A percentile compares a stretch with the other conserved stretches of the same genome.
phyloP scores from a whole-genome alignment of 805 yeast species.

The Sugiyamaella marilandica region DNA sequence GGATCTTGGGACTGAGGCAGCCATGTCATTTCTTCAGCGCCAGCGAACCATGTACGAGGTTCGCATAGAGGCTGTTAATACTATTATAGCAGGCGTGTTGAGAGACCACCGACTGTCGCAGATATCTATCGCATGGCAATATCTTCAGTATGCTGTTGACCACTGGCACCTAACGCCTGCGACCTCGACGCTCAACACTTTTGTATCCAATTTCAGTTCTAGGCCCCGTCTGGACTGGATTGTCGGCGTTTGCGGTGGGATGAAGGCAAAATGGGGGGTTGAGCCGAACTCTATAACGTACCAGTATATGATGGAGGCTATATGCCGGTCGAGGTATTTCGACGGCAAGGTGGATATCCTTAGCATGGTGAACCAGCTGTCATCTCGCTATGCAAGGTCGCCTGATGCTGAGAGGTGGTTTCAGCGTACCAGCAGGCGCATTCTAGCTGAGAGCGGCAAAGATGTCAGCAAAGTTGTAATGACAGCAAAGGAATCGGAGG shows the following conservation, averaged over 20 bases:
- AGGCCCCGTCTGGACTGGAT: constrained; percentile 18
- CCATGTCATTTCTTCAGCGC: constrained; percentile 12
- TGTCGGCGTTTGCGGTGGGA: constrained; percentile 16
- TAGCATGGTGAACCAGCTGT: background rate
- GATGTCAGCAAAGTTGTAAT: background rate
- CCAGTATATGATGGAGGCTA: constrained; percentile 16
- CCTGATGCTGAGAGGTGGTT: background rate
- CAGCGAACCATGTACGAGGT: constrained; percentile 8
- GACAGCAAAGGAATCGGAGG: background rate
- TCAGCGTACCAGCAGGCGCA: background rate
- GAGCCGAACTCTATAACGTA: constrained; percentile 11
- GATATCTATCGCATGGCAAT: constrained; percentile 21
- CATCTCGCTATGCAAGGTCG: background rate
- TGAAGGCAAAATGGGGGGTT: constrained; percentile 13
- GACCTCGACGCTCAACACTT: constrained; percentile 16
- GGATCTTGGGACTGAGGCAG: constrained; percentile 14
- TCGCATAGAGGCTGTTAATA: constrained; percentile 14
- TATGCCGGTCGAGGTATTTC: constrained; percentile 4
- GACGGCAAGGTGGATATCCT: constrained; percentile 2
- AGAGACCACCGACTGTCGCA: constrained; percentile 4
- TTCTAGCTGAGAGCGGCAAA: background rate
- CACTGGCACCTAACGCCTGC: constrained; percentile 10
- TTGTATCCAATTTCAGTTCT: constrained; percentile 11
- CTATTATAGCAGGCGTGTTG: constrained; percentile 8
- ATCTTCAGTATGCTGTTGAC: constrained; percentile 12